phyloP scores from a whole-genome alignment of 495 filamentous ascomycete species.

The Aspergillus leporis region DNA sequence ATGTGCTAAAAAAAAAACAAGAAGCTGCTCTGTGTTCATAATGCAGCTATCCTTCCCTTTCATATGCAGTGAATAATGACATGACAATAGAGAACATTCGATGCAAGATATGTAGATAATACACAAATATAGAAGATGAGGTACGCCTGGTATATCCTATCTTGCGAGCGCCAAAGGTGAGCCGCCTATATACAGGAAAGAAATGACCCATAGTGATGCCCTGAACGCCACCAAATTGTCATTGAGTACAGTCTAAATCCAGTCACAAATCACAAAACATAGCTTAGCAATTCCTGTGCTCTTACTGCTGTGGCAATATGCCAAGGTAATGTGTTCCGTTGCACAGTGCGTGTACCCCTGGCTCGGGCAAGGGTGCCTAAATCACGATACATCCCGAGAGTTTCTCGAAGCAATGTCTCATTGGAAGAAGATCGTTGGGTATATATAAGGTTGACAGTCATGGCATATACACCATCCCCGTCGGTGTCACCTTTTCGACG shows the following conservation, averaged over 20 bases:
- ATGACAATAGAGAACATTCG: neutral
- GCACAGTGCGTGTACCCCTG: constrained; percentile 63
- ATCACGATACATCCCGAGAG: constrained; percentile 73
- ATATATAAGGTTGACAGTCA: constrained; percentile 69
- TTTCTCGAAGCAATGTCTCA: constrained; percentile 67
- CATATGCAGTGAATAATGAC: neutral
- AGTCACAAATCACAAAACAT: constrained; percentile 37
- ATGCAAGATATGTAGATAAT: constrained; percentile 1
- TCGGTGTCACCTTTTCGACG: constrained; percentile 65
- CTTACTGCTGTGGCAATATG: constrained; percentile 81
- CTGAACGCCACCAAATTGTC: constrained; percentile 20
- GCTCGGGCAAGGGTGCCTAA: constrained; percentile 71
- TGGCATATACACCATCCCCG: constrained; percentile 61
- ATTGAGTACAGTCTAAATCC: constrained; percentile 11
- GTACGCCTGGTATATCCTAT: constrained; percentile 21
- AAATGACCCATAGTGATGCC: constrained; percentile 8
- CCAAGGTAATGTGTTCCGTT: constrained; percentile 72
- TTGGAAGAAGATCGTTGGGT: constrained; percentile 47
- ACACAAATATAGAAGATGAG: constrained; percentile 1
- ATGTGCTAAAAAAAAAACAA: neutral
- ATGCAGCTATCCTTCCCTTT: neutral
- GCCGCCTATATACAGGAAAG: constrained; percentile 16
- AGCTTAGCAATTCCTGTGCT: constrained; percentile 51
- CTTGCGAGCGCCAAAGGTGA: constrained; percentile 12
- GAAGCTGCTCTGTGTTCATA: neutral